Conservation (phyloP, 2,329 filamentous ascomycete species). For the Leptographium lundbergii region DNA sequence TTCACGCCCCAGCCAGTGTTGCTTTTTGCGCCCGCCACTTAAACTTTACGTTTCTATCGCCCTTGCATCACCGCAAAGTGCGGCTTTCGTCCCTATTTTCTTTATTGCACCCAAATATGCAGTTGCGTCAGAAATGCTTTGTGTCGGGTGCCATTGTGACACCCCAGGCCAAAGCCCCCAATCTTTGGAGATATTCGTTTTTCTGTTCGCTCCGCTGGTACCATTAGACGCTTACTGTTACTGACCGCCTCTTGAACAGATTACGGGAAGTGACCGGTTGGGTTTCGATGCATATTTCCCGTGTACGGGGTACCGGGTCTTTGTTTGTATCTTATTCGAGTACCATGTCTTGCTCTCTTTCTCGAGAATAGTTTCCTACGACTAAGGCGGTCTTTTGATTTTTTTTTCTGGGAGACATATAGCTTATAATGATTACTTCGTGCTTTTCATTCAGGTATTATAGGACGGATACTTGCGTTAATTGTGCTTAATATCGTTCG, state of each 20-base stretch:
- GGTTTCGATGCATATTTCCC: neutral
- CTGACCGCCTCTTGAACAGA: conserved; percentile 5
- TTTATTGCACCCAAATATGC: neutral
- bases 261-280: conserved; percentile 2
- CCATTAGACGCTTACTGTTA: neutral
- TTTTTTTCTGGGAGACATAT: neutral
- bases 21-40: neutral
- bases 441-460: neutral
- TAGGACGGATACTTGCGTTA: too few relatives aligned
- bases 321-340: neutral
- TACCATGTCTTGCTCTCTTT: neutral
- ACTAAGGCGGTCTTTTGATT: neutral
- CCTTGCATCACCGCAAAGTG: neutral
- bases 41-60: neutral
- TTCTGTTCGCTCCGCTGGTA: neutral
- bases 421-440: neutral
- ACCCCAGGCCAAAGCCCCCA: neutral
- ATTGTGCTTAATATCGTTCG: too few relatives aligned
- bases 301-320: neutral
- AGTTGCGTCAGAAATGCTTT: neutral
- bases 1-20: neutral
- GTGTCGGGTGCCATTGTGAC: neutral
- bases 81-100: neutral
- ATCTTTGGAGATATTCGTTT: neutral
- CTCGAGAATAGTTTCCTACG: neutral